These are phyloP conservation scores for Ceratocystis alfenasii DNA, from an alignment of 2,329 filamentous ascomycete genomes.

Conservation along the genomic window DNA sequence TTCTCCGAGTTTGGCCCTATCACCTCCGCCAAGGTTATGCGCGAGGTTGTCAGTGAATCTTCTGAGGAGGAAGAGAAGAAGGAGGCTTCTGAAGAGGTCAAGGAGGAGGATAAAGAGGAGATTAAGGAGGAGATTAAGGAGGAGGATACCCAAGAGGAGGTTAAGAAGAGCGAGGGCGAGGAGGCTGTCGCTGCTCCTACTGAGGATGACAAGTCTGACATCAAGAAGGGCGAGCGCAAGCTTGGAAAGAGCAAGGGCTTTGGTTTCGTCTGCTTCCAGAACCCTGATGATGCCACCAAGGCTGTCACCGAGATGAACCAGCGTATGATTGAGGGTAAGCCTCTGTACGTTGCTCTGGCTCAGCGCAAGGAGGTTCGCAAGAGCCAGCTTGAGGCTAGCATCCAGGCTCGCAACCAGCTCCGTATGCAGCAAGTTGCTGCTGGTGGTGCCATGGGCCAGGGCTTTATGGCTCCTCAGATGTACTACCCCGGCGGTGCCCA, in stretches of 20 bases:
- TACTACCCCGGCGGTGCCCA: slow-evolving; percentile 72
- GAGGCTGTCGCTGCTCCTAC: slow-evolving; percentile 44
- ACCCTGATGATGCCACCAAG: slow-evolving; percentile 97
- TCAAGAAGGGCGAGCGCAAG: slow-evolving; percentile 49
- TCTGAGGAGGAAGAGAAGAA: slow-evolving; percentile 44
- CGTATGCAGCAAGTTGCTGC: slow-evolving; percentile 96
- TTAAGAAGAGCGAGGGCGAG: slow-evolving; percentile 40
- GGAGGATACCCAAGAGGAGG: slow-evolving; percentile 37
- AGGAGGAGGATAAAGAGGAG: slow-evolving; percentile 40
- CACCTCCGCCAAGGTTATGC: slow-evolving; percentile 99
- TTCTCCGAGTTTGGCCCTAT: slow-evolving; percentile 88
- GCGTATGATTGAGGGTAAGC: slow-evolving; percentile 95
- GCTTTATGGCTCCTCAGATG: slow-evolving; percentile 79
- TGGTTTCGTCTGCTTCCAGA: slow-evolving; percentile 99
- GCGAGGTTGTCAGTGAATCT: slow-evolving; percentile 54
- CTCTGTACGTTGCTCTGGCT: slow-evolving; percentile 90
- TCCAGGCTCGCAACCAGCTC: slow-evolving; percentile 96
- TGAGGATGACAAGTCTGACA: slow-evolving; percentile 34
- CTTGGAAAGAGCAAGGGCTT: slow-evolving; percentile 99
- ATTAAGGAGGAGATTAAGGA: slow-evolving; percentile 37
- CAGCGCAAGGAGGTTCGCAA: slow-evolving; percentile 99
- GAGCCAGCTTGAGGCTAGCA: slow-evolving; percentile 97
- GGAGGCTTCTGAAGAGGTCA: slow-evolving; percentile 38
- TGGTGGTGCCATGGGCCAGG: slow-evolving; percentile 75
- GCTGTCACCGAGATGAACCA: slow-evolving; percentile 99